Conservation (phyloP, 495 filamentous ascomycete species). For the Delitschia confertaspora region DNA sequence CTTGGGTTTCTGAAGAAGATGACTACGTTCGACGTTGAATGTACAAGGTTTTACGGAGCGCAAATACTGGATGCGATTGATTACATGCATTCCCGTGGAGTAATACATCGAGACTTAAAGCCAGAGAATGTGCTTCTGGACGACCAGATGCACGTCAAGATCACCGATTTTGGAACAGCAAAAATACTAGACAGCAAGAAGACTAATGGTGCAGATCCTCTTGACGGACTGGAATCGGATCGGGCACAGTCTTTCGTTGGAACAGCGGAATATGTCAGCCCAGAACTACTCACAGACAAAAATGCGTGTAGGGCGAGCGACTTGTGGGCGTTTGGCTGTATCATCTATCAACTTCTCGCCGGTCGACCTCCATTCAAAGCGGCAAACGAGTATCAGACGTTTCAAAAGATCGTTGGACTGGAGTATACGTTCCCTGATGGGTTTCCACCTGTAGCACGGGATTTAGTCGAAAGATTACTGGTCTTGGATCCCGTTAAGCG, state of each 20-base stretch:
- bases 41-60: slow-evolving; percentile 87
- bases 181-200: slow-evolving; percentile 70
- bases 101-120: slow-evolving; percentile 96
- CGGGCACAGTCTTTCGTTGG: slow-evolving; percentile 93
- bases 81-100: slow-evolving; percentile 93
- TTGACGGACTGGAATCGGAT: slow-evolving; percentile 55
- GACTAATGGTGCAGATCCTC: slow-evolving; percentile 38
- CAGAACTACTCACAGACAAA: slow-evolving; percentile 89
- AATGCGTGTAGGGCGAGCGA: slow-evolving; percentile 97
- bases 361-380: slow-evolving; percentile 96
- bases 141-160: slow-evolving; percentile 93
- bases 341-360: slow-evolving; percentile 89
- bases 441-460: slow-evolving; percentile 79
- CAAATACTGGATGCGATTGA: slow-evolving; percentile 95
- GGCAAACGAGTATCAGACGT: slow-evolving; percentile 93
- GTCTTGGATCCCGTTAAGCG: slow-evolving; percentile 82
- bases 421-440: slow-evolving; percentile 91
- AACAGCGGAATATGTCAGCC: slow-evolving; percentile 97
- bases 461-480: slow-evolving; percentile 84
- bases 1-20: slow-evolving; percentile 89
- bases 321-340: slow-evolving; percentile 99
- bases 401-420: slow-evolving; percentile 92
- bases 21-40: slow-evolving; percentile 91
- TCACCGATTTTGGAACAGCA: slow-evolving; percentile 97
- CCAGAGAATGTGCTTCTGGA: slow-evolving; percentile 96